Evolutionary conservation across 768 basidiomycete species (phyloP), one percentile per base, ranked within the genome.

Genomic region (Glaciozyma martinii): DNA sequence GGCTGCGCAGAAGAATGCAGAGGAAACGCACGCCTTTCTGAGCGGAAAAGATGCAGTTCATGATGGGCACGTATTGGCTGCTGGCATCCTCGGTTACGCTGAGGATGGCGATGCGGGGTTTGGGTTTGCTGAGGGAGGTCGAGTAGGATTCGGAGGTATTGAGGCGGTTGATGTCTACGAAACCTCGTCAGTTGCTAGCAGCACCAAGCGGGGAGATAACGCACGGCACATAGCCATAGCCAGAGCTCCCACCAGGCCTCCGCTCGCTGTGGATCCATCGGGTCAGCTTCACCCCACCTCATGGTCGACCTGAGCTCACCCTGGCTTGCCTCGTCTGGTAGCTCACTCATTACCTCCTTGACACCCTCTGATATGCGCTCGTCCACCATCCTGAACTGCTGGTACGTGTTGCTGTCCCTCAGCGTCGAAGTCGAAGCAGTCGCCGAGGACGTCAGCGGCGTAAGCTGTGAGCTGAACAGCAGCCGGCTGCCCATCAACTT

Each of bases 31-130:
- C 94, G 71, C 91, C 81, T 79, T 99, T 99, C 77, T 99, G 95
- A 7, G 95, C 95, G 23, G 93, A 92, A 78, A 99, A 99, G 56
- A 98, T 98, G 60, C 92, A 86, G 75, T 98, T 98, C 95, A 99
- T 99, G 75, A 98, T 86, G 30, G 94, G 90, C 56, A 98, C 94
- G 77, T 99, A 99, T 15, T 92, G 90, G 12, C 86, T 82, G 13
- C 89, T 86, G 33, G 86, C 81, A 77, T 94, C 89, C 21, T 90
- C 89, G 16, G 93, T 94, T 61, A 95, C 91, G 47, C 91, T 93
- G 60, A 99, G 80, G 68, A 98, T 80, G 58, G 87, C 76, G 58
- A 88, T 85, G 13, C 85, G 79, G 0, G 86, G 82, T 65, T 84
- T 82, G 1, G 18, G 66, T 46, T 52, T 71, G 47, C 37, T 56